Evolutionary conservation across 2,329 filamentous ascomycete species (phyloP).

Genomic region (Nigrograna mackinnonii): DNA sequence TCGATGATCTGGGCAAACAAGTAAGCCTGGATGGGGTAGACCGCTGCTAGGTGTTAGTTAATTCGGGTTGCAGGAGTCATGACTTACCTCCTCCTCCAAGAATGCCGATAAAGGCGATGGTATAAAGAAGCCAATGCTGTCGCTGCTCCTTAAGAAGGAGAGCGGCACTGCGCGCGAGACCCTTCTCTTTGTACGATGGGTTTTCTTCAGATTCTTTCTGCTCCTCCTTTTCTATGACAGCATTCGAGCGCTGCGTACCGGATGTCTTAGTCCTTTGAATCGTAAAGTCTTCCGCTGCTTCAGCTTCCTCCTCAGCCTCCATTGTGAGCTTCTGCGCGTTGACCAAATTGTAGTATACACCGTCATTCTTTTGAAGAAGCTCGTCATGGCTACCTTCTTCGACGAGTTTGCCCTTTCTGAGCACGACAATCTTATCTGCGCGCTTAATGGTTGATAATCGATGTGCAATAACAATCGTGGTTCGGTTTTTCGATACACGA

Average conservation of each 20-base stretch:
- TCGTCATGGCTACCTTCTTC: slow-evolving; percentile 78
- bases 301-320: slow-evolving; percentile 23
- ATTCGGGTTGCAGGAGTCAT: not conserved
- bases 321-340: slow-evolving; percentile 45
- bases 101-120: slow-evolving; percentile 28
- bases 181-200: slow-evolving; percentile 30
- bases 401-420: slow-evolving; percentile 70
- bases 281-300: slow-evolving; percentile 13
- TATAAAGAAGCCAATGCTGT: slow-evolving; percentile 36
- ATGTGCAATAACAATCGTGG: slow-evolving; percentile 80
- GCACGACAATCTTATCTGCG: slow-evolving; percentile 77
- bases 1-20: slow-evolving; percentile 42
- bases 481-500: slow-evolving; percentile 64
- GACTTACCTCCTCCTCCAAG: slow-evolving; percentile 28
- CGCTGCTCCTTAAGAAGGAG: slow-evolving; percentile 38
- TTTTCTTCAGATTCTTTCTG: slow-evolving; percentile 15
- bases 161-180: slow-evolving; percentile 36
- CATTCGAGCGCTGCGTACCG: slow-evolving; percentile 13
- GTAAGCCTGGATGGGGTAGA: slow-evolving; percentile 43
- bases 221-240: slow-evolving; percentile 1
- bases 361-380: slow-evolving; percentile 62
- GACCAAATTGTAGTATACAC: slow-evolving; percentile 71
- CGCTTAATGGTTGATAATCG: slow-evolving; percentile 75
- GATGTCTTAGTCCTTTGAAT: slow-evolving; percentile 20
- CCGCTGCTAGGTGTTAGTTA: slow-evolving; percentile 14